These are phyloP conservation scores for Euptelea pleiosperma DNA, from an alignment of 164 flowering plant species.

Conservation along the genomic window DNA sequence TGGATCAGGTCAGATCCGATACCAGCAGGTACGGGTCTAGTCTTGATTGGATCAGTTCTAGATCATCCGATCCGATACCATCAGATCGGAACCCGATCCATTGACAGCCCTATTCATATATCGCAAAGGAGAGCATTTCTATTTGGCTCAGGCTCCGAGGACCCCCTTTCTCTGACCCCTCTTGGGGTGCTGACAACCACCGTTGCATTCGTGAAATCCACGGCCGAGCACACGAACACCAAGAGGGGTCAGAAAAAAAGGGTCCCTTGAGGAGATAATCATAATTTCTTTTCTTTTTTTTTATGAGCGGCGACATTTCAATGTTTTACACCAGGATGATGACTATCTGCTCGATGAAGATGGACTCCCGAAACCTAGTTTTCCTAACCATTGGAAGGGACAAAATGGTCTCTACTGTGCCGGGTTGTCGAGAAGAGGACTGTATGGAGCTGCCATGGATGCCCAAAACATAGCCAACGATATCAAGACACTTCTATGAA, in stretches of 20 bases:
- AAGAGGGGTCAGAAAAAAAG: too few species aligned
- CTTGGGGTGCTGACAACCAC: too few species aligned
- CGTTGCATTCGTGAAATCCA: too few species aligned
- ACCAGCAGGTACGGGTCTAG: too few species aligned
- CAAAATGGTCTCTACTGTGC: slow-evolving; percentile 21
- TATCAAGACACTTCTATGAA: slow-evolving; percentile 10
- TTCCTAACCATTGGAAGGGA: slow-evolving; percentile 21
- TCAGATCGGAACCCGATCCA: not conserved
- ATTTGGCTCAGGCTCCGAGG: too few species aligned
- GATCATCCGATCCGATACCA: not conserved
- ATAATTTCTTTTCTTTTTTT: not conserved
- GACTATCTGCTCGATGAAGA: slow-evolving; percentile 12
- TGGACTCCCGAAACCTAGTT: slow-evolving; percentile 7
- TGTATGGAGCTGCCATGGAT: slow-evolving; percentile 13
- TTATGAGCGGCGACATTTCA: not conserved
- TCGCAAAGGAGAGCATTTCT: not conserved
- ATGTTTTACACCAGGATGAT: slow-evolving; percentile 8
- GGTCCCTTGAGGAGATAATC: too few species aligned
- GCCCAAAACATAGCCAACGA: slow-evolving; percentile 17
- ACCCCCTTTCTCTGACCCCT: not conserved
- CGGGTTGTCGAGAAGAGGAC: slow-evolving; percentile 15
- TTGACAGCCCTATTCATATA: too few species aligned
- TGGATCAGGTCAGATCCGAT: too few species aligned
- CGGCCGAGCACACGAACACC: too few species aligned
- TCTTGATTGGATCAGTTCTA: not conserved